Base-by-base conservation (phyloP, 2,329 filamentous ascomycete species). In the Xylaria sp. region DNA sequence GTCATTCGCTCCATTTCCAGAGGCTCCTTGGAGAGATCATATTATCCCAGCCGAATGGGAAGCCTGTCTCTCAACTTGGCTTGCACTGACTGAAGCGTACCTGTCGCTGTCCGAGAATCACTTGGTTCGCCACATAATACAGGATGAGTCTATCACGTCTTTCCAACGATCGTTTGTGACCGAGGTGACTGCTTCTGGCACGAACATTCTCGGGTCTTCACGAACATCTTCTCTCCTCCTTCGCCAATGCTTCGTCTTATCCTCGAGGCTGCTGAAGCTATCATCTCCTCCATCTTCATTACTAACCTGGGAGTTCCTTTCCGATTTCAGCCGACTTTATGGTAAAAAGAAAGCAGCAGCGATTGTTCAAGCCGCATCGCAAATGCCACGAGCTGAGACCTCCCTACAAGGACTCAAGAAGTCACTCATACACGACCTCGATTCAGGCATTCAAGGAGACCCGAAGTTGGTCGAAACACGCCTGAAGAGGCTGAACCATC, bases 1-100 rank as follows among this genome's bases (percentile, higher is more conserved):
- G 43, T 84, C 88, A 35, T 83, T 97, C 76, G 92, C 90, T 60
- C 86, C 90, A 19, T 93, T 95, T 70, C 94, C 94, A 17, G 84
- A 89, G 64, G 79, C 85, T 35, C 79, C 81, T 58, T 87, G 92
- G 79, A 87, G 88, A 72, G 84, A 85, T 68, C 84, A 84, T 68
- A 84, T 97, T 63, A 81, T 83, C 40, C 78, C 87, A 3, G 78
- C 83, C 53, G 92, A 97, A 77, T 97, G 93, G 93, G 83, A 89
- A 67, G 82, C 85, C 33, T 92, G 90, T 74, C 79, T 96, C 49
- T 85, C 90, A 66, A 89, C 92, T 37, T 97, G 92, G 92, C 79
- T 88, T 17, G 79, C 86, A 11, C 82, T 97, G 6, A 79, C 87
- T 6, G 83, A 88, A 56, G 83, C 88, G 2, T 86, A 93, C 66